A percentile compares a stretch with the other conserved stretches of the same genome.
Evolutionary conservation across 768 basidiomycete genomes (phyloP).

Genomic region (Pleurotus djamor): DNA sequence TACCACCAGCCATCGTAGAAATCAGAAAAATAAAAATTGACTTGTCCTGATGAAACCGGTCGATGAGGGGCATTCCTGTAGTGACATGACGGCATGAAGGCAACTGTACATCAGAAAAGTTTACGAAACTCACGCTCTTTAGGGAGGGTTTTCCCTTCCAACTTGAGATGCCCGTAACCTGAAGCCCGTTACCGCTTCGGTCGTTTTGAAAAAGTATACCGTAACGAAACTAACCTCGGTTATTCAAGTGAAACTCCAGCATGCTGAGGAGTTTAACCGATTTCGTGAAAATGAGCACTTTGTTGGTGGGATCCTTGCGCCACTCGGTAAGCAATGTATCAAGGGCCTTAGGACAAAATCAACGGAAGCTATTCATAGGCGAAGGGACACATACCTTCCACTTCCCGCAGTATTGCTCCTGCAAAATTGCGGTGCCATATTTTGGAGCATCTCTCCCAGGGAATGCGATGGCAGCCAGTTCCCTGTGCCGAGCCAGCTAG

Average conservation of each 20-base stretch:
- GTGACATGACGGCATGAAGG: not conserved
- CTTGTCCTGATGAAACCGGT: conserved; percentile 75
- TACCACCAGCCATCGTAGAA: conserved; percentile 89
- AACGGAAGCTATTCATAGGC: not conserved
- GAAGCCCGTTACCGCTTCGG: not conserved
- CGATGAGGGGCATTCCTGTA: conserved; percentile 83
- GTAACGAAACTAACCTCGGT: conserved; percentile 36
- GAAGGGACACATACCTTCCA: conserved; percentile 59
- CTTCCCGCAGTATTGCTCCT: conserved; percentile 76
- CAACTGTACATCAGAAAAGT: not conserved
- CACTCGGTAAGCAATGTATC: conserved; percentile 63
- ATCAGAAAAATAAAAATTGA: conserved; percentile 82
- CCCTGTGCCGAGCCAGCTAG: conserved; percentile 50
- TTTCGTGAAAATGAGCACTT: conserved; percentile 93
- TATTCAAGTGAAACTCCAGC: conserved; percentile 73
- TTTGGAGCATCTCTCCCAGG: conserved; percentile 53
- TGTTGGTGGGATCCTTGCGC: conserved; percentile 67
- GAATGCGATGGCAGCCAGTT: conserved; percentile 62
- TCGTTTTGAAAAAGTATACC: not conserved
- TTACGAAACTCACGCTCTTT: conserved; percentile 52
- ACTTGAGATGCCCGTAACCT: conserved; percentile 64
- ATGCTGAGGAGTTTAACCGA: conserved; percentile 88
- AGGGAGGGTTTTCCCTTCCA: conserved; percentile 78
- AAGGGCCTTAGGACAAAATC: conserved; percentile 51
- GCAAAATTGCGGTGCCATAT: conserved; percentile 60